Evolutionary conservation across 106 monocot species (phyloP), one percentile per base, ranked within the genome.

Genomic region (Vanilla planifolia): DNA sequence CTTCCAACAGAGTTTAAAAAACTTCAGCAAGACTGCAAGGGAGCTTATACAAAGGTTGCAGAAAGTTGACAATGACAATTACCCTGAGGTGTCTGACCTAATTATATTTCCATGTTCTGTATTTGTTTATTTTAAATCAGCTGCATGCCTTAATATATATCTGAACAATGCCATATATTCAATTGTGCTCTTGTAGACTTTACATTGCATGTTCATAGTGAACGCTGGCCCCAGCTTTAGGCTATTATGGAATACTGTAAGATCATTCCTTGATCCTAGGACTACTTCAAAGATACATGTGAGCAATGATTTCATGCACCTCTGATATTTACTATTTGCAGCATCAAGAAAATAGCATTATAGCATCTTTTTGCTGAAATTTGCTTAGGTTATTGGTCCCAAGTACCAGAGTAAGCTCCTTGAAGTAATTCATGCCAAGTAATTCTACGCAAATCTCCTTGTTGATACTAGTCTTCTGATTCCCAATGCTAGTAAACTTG

Each of bases 281-380:
- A 82, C 77, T 56, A 82, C 82, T 61, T 77, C 77, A 9, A 82
- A 82, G 33, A 77, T 82, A 51, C 77, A 82, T 82, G 82, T 82
- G 62, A 66, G 70, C 2, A 51, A 51, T 67, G 43, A 5, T 29
- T 33, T 32, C 40, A 4, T 20, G 17, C 16, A 8, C 14, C 1
- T 3, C 17, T 34, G 2, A 8, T n/a, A 61, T 68, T 67, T 16
- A 29, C 14, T 51, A 51, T 45, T 45, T 45, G 5, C 33, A 23
- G 61, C 8, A 19, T 25, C 47, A 6, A 56, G 24, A 45, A 50
- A 32, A 28, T 55, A n/a, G n/a, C n/a, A 37, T 6, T 26, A 25
- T 7, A 33, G 37, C 4, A 60, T 4, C 8, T 37, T 66, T 44
- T 21, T 47, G 42, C 25, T 26, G 16, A 29, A 63, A 34, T 37